Evolutionary conservation across 2,329 filamentous ascomycete species (phyloP).

Genomic region (Neofusicoccum laricinum): DNA sequence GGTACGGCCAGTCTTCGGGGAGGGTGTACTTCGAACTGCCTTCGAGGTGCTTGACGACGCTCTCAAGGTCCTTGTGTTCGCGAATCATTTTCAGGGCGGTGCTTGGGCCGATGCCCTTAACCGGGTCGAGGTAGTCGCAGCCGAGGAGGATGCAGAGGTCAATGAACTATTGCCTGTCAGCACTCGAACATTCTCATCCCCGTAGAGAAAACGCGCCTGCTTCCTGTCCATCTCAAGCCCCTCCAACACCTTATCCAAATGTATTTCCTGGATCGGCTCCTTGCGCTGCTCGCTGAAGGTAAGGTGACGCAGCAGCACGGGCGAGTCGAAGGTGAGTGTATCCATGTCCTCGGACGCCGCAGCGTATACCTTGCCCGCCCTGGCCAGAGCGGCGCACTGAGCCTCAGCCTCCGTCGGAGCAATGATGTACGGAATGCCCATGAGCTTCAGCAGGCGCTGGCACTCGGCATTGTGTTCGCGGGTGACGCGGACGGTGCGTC

Average conservation of each 20-base stretch:
- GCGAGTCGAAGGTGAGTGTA: constrained; percentile 90
- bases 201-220: constrained; percentile 58
- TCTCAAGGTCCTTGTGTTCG: constrained; percentile 84
- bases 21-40: constrained; percentile 76
- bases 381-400: constrained; percentile 86
- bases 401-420: constrained; percentile 97
- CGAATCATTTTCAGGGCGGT: constrained; percentile 93
- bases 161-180: constrained; percentile 66
- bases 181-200: background rate
- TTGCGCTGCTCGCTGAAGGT: constrained; percentile 98
- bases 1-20: constrained; percentile 95
- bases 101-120: constrained; percentile 88
- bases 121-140: constrained; percentile 95
- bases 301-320: constrained; percentile 85
- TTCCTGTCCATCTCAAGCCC: constrained; percentile 83
- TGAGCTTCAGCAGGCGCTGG: constrained; percentile 83
- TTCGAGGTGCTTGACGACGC: constrained; percentile 78
- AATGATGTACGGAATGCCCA: constrained; percentile 94
- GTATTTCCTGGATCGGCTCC: constrained; percentile 95
- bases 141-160: constrained; percentile 96
- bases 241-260: constrained; percentile 79
- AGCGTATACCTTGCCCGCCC: constrained; percentile 92
- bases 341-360: constrained; percentile 99
- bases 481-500: constrained; percentile 91
- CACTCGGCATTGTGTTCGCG: constrained; percentile 95